Evolutionary conservation across 108 stramenopile genomes (phyloP).

Genomic region (Cyclotella distinguenda): DNA sequence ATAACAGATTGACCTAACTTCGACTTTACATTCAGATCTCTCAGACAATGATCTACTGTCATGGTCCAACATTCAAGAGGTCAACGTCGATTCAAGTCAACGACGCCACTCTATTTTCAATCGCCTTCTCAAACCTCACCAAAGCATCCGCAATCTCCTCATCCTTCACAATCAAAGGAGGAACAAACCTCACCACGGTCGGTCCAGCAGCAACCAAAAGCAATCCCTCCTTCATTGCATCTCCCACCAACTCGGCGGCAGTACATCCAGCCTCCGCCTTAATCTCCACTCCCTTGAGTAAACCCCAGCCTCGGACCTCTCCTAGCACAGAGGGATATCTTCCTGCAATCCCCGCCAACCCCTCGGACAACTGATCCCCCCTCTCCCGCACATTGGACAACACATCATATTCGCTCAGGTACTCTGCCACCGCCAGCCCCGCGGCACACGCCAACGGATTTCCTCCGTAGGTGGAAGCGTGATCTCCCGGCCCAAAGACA

Average conservation of each 20-base stretch:
- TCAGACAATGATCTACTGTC: no score
- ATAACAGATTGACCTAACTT: no score
- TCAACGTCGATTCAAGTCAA: neutral
- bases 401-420: constrained; percentile 78
- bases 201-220: constrained; percentile 92
- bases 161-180: constrained; percentile 87
- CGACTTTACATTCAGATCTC: no score
- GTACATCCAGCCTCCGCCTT: constrained; percentile 68
- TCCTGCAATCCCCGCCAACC: constrained; percentile 63
- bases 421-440: constrained; percentile 87
- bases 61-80: neutral
- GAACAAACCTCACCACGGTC: constrained; percentile 93
- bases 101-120: constrained; percentile 44
- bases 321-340: constrained; percentile 82
- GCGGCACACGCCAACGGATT: constrained; percentile 92
- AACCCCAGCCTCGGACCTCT: constrained; percentile 92
- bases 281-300: constrained; percentile 85
- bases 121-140: constrained; percentile 70
- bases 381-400: constrained; percentile 84
- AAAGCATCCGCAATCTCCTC: constrained; percentile 80
- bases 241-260: constrained; percentile 87
- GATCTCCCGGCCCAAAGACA: constrained; percentile 95
- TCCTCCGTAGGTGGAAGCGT: constrained; percentile 96
- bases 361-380: constrained; percentile 81
- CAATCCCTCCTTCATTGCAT: constrained; percentile 86